Percentiles rank a stretch among this genome's conserved stretches.
phyloP scores from a whole-genome alignment of 116 monocot species.

The Dioscorea cayenensis region DNA sequence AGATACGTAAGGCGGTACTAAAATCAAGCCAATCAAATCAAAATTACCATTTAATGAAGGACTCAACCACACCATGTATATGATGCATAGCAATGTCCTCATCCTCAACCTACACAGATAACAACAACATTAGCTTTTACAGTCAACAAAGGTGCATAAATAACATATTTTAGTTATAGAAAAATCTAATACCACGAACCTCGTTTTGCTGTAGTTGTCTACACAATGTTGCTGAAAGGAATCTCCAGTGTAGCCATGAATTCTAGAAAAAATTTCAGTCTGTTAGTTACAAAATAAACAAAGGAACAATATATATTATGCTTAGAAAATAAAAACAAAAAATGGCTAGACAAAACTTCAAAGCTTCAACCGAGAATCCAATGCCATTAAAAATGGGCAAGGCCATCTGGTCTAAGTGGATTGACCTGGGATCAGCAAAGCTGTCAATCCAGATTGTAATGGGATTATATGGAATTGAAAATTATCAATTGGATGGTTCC shows the following conservation, averaged over 20 bases:
- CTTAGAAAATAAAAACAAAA: neutral
- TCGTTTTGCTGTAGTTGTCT: conserved; percentile 20
- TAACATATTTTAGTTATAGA: too few relatives aligned
- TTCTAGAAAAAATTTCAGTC: conserved; percentile 58
- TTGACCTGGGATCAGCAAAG: too few relatives aligned
- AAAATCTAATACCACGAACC: conserved; percentile 17
- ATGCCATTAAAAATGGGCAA: too few relatives aligned
- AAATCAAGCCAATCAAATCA: neutral
- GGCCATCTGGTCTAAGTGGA: too few relatives aligned
- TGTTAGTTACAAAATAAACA: neutral
- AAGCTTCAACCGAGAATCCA: too few relatives aligned
- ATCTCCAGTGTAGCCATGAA: conserved; percentile 54
- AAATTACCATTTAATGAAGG: conserved; percentile 51
- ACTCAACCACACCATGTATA: conserved; percentile 61
- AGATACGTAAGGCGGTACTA: neutral
- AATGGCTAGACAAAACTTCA: neutral
- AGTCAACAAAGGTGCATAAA: too few relatives aligned
- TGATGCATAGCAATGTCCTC: conserved; percentile 72
- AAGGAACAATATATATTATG: neutral
- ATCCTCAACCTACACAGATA: conserved; percentile 44
- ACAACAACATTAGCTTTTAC: too few relatives aligned
- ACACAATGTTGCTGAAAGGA: conserved; percentile 53
- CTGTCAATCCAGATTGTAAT: too few relatives aligned
- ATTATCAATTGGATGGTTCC: too few relatives aligned
- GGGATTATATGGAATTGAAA: too few relatives aligned